Conservation (phyloP, 176 grass and related monocot genomes). For the Canna indica region DNA sequence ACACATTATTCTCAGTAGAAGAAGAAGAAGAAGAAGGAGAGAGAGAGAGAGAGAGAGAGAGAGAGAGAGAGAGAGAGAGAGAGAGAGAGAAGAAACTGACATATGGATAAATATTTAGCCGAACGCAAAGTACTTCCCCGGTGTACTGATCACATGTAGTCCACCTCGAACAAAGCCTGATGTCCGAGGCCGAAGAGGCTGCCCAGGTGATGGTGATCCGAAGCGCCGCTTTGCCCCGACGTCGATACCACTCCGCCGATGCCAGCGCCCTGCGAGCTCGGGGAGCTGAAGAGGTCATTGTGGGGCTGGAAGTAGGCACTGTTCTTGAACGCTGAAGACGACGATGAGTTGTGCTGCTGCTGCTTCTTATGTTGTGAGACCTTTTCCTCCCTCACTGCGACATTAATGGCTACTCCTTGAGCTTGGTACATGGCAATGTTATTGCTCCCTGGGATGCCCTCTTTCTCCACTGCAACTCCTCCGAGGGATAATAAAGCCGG, state of each 20-base stretch:
- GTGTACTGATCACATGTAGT: slow-evolving; percentile 12
- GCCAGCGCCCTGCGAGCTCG: background rate
- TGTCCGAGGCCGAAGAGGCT: slow-evolving; percentile 1
- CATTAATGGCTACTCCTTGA: background rate
- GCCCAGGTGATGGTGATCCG: background rate
- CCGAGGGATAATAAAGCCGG: background rate
- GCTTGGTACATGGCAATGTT: background rate
- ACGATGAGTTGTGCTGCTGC: background rate
- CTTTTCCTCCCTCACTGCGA: background rate
- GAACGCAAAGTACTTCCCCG: background rate
- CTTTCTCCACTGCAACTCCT: background rate
- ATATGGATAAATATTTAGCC: too few relatives aligned
- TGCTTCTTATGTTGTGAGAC: background rate
- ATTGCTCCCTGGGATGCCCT: too few relatives aligned
- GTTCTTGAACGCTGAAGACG: background rate
- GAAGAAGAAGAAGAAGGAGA: background rate
- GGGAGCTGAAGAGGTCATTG: slow-evolving; percentile 13
- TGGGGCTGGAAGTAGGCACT: slow-evolving; percentile 5
- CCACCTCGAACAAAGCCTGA: slow-evolving; percentile 8
- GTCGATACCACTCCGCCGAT: too few relatives aligned
- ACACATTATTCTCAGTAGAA: too few relatives aligned
- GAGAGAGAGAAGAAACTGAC: too few relatives aligned
- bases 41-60: too few relatives aligned
- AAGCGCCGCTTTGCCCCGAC: too few relatives aligned
- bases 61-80: too few relatives aligned